Evolutionary conservation across 1,284 basidiomycete genomes (phyloP), one percentile per base, ranked within the genome.

Genomic region (Ganoderma multipileum): DNA sequence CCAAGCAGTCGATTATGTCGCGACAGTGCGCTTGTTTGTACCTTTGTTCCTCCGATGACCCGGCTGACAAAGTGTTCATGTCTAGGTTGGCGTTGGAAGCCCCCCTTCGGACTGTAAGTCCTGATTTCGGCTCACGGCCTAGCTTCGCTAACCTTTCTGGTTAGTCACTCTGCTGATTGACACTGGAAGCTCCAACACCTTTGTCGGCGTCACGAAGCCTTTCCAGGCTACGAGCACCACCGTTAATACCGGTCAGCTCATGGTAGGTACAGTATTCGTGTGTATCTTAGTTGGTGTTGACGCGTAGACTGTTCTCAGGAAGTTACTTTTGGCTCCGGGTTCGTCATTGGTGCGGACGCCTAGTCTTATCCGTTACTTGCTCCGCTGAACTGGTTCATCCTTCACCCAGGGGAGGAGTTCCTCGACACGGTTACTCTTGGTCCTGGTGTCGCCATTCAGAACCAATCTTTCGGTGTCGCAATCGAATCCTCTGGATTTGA

Each of bases 391-490:
- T 86, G 67, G 73, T 73, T 26, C 80, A 86, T 52, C 77, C 81
- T 8, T 78, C 85, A 23, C 61, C 7, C 36, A 78, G 78, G 76
- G 30, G 41, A 71, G 16, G 71, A 76, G 30, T 65, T 75, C 54
- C 64, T 62, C n/a, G 78, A 76, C 41, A 54, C 64, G 12, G 71
- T 79, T n/a, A 75, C 77, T 5, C 61, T 79, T 2, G 75, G 71
- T 1, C 62, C 73, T 9, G 74, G 71, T 1, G 79, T 89, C 23
- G 80, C 83, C 23, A 84, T 89, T 68, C 57, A 73, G 6, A 68
- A 81, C 16, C 88, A 90, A 74, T 82, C 80, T 42, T 83, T 89
- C 26, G 88, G 86, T 14, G 84, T 85, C 11, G 84, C 87, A 0
- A 72, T 72, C 6, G 74, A 68, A 0, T 74, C 81, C 1, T 50